phyloP scores from a whole-genome alignment of 345 rosid genomes.

The Clausena lansium region DNA sequence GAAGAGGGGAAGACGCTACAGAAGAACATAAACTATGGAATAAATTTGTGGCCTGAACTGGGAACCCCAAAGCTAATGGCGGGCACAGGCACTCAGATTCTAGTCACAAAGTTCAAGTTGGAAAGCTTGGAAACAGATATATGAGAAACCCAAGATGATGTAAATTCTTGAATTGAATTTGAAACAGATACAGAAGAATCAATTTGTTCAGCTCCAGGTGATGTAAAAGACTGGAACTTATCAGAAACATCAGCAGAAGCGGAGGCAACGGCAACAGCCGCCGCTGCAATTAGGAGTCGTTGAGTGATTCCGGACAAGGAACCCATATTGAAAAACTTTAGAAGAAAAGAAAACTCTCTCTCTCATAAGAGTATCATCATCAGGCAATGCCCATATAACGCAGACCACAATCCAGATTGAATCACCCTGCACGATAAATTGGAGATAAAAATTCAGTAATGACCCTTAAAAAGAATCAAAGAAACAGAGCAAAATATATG shows the following conservation, averaged over 20 bases:
- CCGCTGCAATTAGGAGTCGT: conserved; percentile 85
- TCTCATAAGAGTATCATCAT: conserved; percentile 27
- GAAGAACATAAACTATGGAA: conserved; percentile 28
- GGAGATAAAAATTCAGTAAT: neutral
- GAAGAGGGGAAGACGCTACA: conserved; percentile 42
- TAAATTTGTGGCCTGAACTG: conserved; percentile 23
- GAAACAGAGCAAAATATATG: neutral
- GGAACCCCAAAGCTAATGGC: conserved; percentile 36
- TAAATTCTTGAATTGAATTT: conserved; percentile 30
- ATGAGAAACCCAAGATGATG: conserved; percentile 57
- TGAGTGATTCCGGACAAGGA: conserved; percentile 74
- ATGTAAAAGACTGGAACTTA: conserved; percentile 42
- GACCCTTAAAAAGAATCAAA: neutral
- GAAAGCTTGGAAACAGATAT: conserved; percentile 63
- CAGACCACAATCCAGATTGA: neutral
- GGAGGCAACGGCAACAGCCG: conserved; percentile 77
- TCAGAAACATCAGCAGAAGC: conserved; percentile 66
- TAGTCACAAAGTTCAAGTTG: conserved; percentile 49
- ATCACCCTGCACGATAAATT: conserved; percentile 22
- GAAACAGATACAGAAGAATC: conserved; percentile 33
- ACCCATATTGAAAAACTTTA: conserved; percentile 47
- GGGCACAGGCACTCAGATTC: conserved; percentile 65
- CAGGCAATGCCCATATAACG: conserved; percentile 10
- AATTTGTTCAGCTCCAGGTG: conserved; percentile 28
- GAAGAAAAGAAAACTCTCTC: conserved; percentile 13